Evolutionary conservation across 192 early-diverging fungal species (phyloP), one percentile per base, ranked within the genome.

Genomic region (Coemansia umbellata): DNA sequence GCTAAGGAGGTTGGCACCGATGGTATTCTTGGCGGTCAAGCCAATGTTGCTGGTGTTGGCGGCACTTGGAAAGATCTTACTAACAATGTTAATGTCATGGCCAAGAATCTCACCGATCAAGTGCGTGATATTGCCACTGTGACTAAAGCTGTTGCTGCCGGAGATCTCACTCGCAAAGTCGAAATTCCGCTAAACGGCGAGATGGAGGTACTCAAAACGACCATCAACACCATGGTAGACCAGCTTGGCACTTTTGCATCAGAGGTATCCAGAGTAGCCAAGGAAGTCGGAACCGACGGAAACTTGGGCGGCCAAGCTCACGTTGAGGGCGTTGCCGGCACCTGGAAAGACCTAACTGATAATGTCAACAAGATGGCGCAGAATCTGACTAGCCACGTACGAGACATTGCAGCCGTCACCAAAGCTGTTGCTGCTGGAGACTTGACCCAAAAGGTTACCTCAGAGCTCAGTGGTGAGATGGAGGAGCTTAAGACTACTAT

Each of bases 351-450:
- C 14, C 54, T 84, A 1, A 82, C 80, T 8, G 79, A 79, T 58
- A 82, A 82, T 30, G 82, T 84, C 26, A 84, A 84, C 64, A 69
- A 59, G 2, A 84, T 84, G 82, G 80, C 80, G 1, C 74, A 69
- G 17, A 86, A 86, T 42, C 58, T 86, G 27, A 86, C 85, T 0
- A 65, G 75, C 44, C 85, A 86, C 49, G 84, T 86, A 3, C 72
- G 81, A 8, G 72, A 77, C 43, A 82, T 82, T 45, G 69, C 76
- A 21, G 52, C 70, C 30, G 81, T 82, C 64, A 82, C 37, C 78
- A 85, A 72, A 78, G 83, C 36, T 74, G 85, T 30, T 74, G 82
- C 78, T 62, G 47, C 65, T 62, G 84, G 84, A 36, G 78, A 84
- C n/a, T 50, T 84, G 13, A 80, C 64, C 0, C 74, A 78, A 24